Evolutionary conservation across 2,329 filamentous ascomycete genomes (phyloP).

Genomic region (Podosphaera xanthii): DNA sequence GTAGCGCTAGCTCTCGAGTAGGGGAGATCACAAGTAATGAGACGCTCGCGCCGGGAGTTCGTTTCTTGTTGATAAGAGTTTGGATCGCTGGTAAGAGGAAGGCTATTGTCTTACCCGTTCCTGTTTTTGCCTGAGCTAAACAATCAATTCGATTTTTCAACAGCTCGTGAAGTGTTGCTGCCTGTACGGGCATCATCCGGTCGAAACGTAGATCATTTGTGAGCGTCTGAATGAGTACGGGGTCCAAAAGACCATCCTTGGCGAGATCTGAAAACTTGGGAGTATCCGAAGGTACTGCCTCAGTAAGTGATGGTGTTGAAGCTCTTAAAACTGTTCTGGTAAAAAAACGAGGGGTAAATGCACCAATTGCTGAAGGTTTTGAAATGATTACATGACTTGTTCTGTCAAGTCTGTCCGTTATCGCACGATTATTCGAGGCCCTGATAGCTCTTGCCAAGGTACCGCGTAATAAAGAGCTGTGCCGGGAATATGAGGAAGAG

Average conservation of each 20-base stretch:
- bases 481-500: background rate
- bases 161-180: constrained; percentile 57
- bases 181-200: constrained; percentile 83
- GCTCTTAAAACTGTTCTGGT: constrained; percentile 16
- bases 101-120: constrained; percentile 87
- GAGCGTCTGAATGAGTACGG: constrained; percentile 31
- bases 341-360: background rate
- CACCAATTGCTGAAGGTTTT: background rate
- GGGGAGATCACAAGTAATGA: constrained; percentile 54
- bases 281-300: constrained; percentile 21
- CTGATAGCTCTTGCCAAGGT: background rate
- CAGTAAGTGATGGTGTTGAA: constrained; percentile 18
- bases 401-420: background rate
- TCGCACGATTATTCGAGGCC: background rate
- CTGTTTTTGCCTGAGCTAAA: constrained; percentile 85
- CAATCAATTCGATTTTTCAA: constrained; percentile 42
- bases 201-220: constrained; percentile 51
- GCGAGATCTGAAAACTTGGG: constrained; percentile 25
- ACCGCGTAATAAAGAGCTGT: background rate
- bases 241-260: constrained; percentile 22
- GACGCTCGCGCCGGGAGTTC: constrained; percentile 27
- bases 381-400: background rate
- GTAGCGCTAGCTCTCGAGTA: constrained; percentile 59
- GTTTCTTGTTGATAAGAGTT: constrained; percentile 27
- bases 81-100: constrained; percentile 77